Evolutionary conservation across 306 rosid genomes (phyloP).

Genomic region (Acacia crassicarpa): DNA sequence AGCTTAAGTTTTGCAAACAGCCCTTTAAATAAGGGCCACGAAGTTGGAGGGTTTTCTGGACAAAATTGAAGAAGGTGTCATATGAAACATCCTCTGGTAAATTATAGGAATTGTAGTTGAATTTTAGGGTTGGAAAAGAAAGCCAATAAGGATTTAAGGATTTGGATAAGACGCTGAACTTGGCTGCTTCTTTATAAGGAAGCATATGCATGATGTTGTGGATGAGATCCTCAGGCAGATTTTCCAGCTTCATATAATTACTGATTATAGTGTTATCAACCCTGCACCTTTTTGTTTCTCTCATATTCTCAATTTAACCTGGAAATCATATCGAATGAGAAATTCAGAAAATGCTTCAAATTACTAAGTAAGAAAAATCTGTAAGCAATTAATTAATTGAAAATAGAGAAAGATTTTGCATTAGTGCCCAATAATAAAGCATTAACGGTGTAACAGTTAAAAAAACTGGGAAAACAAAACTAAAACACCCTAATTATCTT

Average conservation of each 20-base stretch:
- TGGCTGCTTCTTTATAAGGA: neutral
- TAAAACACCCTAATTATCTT: too few species aligned
- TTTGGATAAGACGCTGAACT: neutral
- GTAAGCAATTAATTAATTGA: too few species aligned
- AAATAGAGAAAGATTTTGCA: too few species aligned
- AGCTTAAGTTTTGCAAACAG: neutral
- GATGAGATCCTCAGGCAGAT: neutral
- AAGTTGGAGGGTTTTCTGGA: neutral
- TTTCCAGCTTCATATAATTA: neutral
- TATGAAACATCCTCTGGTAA: neutral
- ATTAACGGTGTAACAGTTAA: too few species aligned
- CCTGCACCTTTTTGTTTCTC: neutral
- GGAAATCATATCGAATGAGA: neutral
- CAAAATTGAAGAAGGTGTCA: neutral
- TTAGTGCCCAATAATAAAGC: too few species aligned
- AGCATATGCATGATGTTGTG: neutral
- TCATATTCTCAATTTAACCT: neutral
- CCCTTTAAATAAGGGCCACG: neutral
- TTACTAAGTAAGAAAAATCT: too few species aligned
- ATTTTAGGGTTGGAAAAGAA: neutral
- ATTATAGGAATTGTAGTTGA: neutral
- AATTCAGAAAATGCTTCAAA: neutral
- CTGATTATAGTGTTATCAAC: too few species aligned
- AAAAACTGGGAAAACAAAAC: too few species aligned
- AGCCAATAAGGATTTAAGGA: neutral